Conservation (phyloP, 2,329 filamentous ascomycete genomes). For the Botrytis aclada region DNA sequence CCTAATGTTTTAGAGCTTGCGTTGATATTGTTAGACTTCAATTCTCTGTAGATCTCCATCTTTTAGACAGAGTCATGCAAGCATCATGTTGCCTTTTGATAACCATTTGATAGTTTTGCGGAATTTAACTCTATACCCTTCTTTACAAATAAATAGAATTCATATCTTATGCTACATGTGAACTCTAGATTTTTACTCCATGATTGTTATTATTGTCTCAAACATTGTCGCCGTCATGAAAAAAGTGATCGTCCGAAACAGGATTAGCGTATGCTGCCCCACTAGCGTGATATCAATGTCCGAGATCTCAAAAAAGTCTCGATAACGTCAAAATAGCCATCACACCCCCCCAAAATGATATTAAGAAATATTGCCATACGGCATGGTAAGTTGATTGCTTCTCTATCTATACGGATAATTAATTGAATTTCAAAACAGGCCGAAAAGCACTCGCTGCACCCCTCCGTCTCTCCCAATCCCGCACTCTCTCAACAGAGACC, state of each 20-base stretch:
- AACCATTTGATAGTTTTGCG: slow-evolving; percentile 19
- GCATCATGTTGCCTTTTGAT: slow-evolving; percentile 18
- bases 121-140: slow-evolving; percentile 20
- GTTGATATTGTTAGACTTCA: slow-evolving; percentile 23
- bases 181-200: neutral
- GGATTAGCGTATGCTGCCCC: slow-evolving; percentile 20
- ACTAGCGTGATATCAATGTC: slow-evolving; percentile 25
- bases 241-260: slow-evolving; percentile 6
- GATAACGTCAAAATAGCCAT: slow-evolving; percentile 13
- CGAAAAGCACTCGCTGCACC: slow-evolving; percentile 50
- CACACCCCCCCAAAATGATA: slow-evolving; percentile 48
- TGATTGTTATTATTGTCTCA: neutral
- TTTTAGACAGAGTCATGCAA: slow-evolving; percentile 10
- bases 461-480: slow-evolving; percentile 40
- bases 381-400: slow-evolving; percentile 46
- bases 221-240: neutral
- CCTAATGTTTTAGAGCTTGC: slow-evolving; percentile 20
- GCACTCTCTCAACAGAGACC: slow-evolving; percentile 40
- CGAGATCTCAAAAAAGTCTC: slow-evolving; percentile 33
- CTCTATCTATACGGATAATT: neutral
- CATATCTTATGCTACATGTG: neutral
- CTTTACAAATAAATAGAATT: slow-evolving; percentile 3
- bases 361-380: slow-evolving; percentile 52
- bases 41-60: slow-evolving; percentile 17
- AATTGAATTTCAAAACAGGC: slow-evolving; percentile 43